Base-by-base conservation (phyloP, 805 yeast genomes). In the Tetrapisispora namnaoensis region DNA sequence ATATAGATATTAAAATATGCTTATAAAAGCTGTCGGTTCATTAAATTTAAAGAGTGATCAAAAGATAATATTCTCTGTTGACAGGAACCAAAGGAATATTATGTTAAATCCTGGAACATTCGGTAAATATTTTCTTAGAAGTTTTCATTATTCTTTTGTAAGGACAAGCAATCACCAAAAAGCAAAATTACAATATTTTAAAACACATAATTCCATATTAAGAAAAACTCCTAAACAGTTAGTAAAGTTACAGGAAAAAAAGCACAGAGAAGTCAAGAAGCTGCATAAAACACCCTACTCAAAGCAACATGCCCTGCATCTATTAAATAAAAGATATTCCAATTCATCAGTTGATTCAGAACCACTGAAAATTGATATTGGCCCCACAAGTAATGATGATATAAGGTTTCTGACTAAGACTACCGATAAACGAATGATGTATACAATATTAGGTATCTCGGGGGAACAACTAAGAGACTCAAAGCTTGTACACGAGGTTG, bases 391-490 rank as follows among this genome's bases (percentile, higher is more conserved):
- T 35, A 54, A 66, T 34, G 60, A 63, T 1, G 74, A 71, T 57
- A 37, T 66, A 14, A 53, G 60, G 28, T 62, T 56, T 45, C 53
- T 70, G 40, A 48, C 64, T 2, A 36, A 49, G n/a, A 52, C 66
- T 1, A 68, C 61, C 7, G 77, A 80, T 53, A 66, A 68, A 46
- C 63, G 78, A 45, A 62, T 83, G 49, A 54, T 78, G 38, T 76
- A 76, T 57, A 70, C 74, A 2, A 66, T 83, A 6, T 59, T 84
- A 24, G 91, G 90, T 2, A 73, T 79, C 0, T 76, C 76, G 30
- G 79, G 76, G 4, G 70, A 70, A 28, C 84, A 79, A 58, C 52
- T 85, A 34, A 64, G 72, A 45, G 87, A 85, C 59, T 76, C 88
- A 0, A 68, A 69, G 45, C 56, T 75, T 27, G 79, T 84, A 14